Percentiles rank a stretch among this genome's conserved stretches.
These are phyloP conservation scores for Mycena floridula DNA, from an alignment of 768 basidiomycete species.

Conservation along the genomic window DNA sequence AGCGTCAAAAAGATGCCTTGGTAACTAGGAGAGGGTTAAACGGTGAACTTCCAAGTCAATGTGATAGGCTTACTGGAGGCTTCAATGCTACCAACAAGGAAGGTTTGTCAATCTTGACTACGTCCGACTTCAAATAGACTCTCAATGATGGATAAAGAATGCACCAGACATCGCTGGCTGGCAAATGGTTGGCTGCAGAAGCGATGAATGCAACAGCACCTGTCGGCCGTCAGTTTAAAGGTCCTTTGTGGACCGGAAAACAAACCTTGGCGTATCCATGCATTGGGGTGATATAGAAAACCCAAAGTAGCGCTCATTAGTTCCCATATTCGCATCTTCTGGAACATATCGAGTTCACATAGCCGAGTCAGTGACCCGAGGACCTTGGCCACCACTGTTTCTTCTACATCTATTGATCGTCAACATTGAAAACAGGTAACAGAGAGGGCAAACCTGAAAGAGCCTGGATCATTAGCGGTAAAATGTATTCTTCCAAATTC, in stretches of 20 bases:
- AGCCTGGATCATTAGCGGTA: constrained; percentile 95
- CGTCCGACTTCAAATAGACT: constrained; percentile 80
- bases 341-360: constrained; percentile 84
- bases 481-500: constrained; percentile 91
- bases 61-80: constrained; percentile 68
- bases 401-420: constrained; percentile 73
- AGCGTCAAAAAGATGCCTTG: constrained; percentile 77
- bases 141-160: constrained; percentile 90
- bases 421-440: constrained; percentile 5
- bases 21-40: constrained; percentile 26
- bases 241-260: constrained; percentile 1
- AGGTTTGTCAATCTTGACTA: constrained; percentile 66
- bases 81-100: constrained; percentile 74
- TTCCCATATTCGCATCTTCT: constrained; percentile 97
- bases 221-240: constrained; percentile 21
- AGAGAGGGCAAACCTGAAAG: constrained; percentile 62
- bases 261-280: constrained; percentile 90
- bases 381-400: constrained; percentile 88
- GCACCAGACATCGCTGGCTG: constrained; percentile 91
- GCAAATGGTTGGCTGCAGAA: constrained; percentile 77
- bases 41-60: no score
- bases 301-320: constrained; percentile 83
- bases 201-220: constrained; percentile 87
- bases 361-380: constrained; percentile 83
- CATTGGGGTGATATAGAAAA: constrained; percentile 91